Evolutionary conservation across 148 eudicot species (phyloP).

Genomic region (Fagopyrum homotropicum): DNA sequence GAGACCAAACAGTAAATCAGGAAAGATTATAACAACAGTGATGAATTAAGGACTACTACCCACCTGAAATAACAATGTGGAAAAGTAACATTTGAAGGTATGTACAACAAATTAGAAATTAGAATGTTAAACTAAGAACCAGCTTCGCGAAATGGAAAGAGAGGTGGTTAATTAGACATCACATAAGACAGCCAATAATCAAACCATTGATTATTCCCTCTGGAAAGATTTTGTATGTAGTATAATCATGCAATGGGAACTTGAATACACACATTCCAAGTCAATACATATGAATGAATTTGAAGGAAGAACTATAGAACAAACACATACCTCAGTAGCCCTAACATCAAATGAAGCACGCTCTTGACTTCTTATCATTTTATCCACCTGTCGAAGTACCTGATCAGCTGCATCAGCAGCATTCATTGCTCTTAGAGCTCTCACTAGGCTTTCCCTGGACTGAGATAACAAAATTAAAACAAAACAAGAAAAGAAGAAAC

Average conservation of each 20-base stretch:
- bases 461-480: conserved; percentile 22
- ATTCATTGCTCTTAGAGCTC: conserved; percentile 63
- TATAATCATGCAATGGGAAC: neutral
- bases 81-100: neutral
- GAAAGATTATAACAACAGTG: neutral
- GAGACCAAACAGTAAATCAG: neutral
- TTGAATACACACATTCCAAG: neutral
- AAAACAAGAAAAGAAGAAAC: conserved; percentile 1
- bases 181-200: neutral
- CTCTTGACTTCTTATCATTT: conserved; percentile 62
- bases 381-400: conserved; percentile 81
- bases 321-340: conserved; percentile 40
- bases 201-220: neutral
- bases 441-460: conserved; percentile 84
- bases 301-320: neutral
- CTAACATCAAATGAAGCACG: conserved; percentile 67
- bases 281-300: neutral
- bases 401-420: conserved; percentile 99
- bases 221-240: neutral
- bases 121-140: neutral
- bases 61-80: neutral
- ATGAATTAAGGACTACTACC: neutral
- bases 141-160: neutral
- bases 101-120: neutral
- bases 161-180: neutral